A percentile compares a stretch with the other conserved stretches of the same genome.
These are phyloP conservation scores for Aegilops tauschii DNA, from an alignment of 176 grass and related monocot species.

Conservation along the genomic window DNA sequence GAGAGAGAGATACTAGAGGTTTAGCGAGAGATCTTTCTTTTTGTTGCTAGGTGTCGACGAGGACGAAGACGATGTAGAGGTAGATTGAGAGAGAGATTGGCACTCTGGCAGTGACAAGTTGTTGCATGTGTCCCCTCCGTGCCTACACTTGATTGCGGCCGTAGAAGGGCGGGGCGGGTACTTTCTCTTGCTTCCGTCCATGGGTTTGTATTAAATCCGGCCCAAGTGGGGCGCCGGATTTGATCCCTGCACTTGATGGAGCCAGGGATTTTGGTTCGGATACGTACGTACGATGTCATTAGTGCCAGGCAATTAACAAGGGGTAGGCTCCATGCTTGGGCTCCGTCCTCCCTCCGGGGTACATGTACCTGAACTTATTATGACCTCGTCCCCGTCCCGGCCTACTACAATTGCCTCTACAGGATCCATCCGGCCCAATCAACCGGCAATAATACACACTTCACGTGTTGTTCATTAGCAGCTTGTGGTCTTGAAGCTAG, in stretches of 20 bases:
- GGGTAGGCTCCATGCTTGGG: not conserved
- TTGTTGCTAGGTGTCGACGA: not conserved
- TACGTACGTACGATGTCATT: not conserved
- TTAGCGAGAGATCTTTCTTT: not conserved
- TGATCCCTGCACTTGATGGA: conserved; percentile 18
- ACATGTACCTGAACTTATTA: not conserved
- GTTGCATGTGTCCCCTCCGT: conserved; percentile 37
- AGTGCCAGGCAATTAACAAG: not conserved
- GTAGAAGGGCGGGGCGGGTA: not conserved
- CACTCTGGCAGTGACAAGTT: conserved; percentile 14
- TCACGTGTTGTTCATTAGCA: not conserved
- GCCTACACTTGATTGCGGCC: conserved; percentile 39
- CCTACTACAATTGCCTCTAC: not conserved
- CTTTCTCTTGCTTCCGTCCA: not conserved
- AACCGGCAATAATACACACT: not conserved
- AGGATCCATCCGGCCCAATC: not conserved
- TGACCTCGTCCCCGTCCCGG: not conserved
- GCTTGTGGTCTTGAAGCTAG: not conserved
- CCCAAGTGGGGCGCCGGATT: not conserved
- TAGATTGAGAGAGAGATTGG: not conserved
- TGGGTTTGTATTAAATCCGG: conserved; percentile 11
- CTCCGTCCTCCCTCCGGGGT: no score
- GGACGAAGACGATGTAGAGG: not conserved
- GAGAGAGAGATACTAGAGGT: not conserved
- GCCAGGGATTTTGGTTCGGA: not conserved